These are phyloP conservation scores for Dalechampia spathulata DNA, from an alignment of 441 rosid genomes.

Conservation along the genomic window DNA sequence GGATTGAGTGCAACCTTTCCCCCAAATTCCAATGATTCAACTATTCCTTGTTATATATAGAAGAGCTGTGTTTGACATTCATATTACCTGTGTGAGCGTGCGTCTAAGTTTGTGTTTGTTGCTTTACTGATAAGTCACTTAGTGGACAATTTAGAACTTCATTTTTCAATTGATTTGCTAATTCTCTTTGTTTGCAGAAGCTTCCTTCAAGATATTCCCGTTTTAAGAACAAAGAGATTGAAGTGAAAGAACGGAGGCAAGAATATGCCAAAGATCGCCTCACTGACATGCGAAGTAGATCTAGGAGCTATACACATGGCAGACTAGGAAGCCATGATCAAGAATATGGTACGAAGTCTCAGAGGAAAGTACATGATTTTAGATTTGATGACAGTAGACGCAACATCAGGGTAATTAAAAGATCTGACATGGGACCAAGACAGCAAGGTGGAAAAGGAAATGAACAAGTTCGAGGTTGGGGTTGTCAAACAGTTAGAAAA, in stretches of 20 bases:
- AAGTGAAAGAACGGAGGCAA: constrained; percentile 27
- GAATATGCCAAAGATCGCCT: constrained; percentile 30
- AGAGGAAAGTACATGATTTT: constrained; percentile 34
- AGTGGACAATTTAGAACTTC: not conserved
- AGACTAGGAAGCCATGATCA: constrained; percentile 55
- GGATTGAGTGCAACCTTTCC: no score
- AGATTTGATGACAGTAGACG: constrained; percentile 34
- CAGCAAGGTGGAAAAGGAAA: constrained; percentile 27
- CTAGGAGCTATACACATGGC: constrained; percentile 47
- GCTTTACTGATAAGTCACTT: not conserved
- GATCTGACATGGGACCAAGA: constrained; percentile 22
- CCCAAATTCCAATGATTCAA: no score
- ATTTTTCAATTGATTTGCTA: constrained; percentile 2
- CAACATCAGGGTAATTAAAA: constrained; percentile 27
- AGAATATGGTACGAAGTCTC: constrained; percentile 44
- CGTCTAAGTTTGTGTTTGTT: not conserved
- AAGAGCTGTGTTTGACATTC: no score
- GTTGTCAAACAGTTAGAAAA: constrained; percentile 71
- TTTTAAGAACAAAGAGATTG: constrained; percentile 36
- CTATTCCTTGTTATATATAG: no score
- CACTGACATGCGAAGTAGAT: constrained; percentile 26
- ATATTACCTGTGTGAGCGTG: no score
- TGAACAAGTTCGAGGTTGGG: constrained; percentile 47
- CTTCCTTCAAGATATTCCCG: constrained; percentile 46
- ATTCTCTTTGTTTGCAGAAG: constrained; percentile 40